Conservation (phyloP, 2,329 filamentous ascomycete species). For the Fusarium sp. region DNA sequence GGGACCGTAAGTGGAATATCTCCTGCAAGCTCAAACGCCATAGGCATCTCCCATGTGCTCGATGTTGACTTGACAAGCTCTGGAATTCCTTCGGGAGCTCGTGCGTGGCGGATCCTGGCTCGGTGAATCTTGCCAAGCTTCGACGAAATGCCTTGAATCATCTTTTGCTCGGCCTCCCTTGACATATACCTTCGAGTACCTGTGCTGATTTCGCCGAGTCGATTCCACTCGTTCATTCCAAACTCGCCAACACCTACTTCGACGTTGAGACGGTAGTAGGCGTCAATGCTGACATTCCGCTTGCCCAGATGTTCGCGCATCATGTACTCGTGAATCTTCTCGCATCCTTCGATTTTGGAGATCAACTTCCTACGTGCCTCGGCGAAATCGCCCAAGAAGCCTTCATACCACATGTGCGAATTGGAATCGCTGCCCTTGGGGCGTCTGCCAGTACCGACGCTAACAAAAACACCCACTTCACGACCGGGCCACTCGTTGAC, state of each 20-base stretch:
- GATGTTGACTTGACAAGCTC: slow-evolving; percentile 60
- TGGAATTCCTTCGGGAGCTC: slow-evolving; percentile 58
- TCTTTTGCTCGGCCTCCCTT: slow-evolving; percentile 78
- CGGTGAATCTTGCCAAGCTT: slow-evolving; percentile 88
- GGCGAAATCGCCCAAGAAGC: slow-evolving; percentile 91
- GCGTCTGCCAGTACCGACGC: slow-evolving; percentile 92
- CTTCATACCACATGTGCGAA: slow-evolving; percentile 90
- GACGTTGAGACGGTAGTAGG: slow-evolving; percentile 97
- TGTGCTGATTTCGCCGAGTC: slow-evolving; percentile 94
- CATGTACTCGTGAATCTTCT: slow-evolving; percentile 91
- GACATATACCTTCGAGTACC: slow-evolving; percentile 87
- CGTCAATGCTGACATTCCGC: slow-evolving; percentile 84
- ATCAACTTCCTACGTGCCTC: slow-evolving; percentile 89
- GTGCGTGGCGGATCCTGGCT: slow-evolving; percentile 77
- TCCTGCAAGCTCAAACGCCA: slow-evolving; percentile 71
- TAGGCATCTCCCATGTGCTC: slow-evolving; percentile 59
- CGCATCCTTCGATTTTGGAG: slow-evolving; percentile 94
- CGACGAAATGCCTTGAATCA: slow-evolving; percentile 80
- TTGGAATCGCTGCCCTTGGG: slow-evolving; percentile 75
- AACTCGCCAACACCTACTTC: slow-evolving; percentile 97
- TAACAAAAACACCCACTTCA: slow-evolving; percentile 92
- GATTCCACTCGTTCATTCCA: slow-evolving; percentile 98
- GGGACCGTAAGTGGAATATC: slow-evolving; percentile 62
- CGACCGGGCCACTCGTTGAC: slow-evolving; percentile 96
- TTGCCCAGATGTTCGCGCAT: slow-evolving; percentile 80